A percentile compares a stretch with the other conserved stretches of the same genome.
Conservation (phyloP, 352 stramenopile genomes). For the Aphanomyces invadans region DNA sequence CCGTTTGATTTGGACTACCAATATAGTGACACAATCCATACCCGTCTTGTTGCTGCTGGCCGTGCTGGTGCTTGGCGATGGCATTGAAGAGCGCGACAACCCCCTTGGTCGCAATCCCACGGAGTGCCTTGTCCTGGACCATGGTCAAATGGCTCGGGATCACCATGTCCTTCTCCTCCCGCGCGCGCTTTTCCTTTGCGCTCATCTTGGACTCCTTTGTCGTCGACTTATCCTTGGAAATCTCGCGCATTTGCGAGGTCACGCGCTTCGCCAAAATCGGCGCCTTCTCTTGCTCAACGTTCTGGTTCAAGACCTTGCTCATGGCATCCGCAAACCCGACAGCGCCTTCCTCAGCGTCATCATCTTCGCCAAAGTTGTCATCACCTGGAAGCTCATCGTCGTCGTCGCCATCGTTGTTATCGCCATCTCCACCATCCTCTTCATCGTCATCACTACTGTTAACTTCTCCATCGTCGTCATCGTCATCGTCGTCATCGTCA, state of each 20-base stretch:
- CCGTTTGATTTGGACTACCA: neutral
- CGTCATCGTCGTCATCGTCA: slow-evolving; percentile 24
- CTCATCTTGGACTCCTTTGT: slow-evolving; percentile 56
- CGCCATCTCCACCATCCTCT: slow-evolving; percentile 21
- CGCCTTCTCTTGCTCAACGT: slow-evolving; percentile 51
- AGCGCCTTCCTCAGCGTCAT: slow-evolving; percentile 35
- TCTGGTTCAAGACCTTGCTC: slow-evolving; percentile 79
- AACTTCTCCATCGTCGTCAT: slow-evolving; percentile 20
- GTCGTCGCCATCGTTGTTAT: slow-evolving; percentile 10
- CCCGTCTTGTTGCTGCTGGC: slow-evolving; percentile 66
- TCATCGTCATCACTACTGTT: slow-evolving; percentile 20
- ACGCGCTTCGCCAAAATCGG: slow-evolving; percentile 79
- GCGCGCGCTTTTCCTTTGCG: slow-evolving; percentile 61
- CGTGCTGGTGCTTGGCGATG: slow-evolving; percentile 79
- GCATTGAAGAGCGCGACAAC: slow-evolving; percentile 81
- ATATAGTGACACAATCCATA: slow-evolving; percentile 10
- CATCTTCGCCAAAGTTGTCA: slow-evolving; percentile 27
- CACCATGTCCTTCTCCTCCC: slow-evolving; percentile 72
- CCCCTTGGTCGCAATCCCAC: slow-evolving; percentile 78
- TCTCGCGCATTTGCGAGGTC: slow-evolving; percentile 75
- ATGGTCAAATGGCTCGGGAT: slow-evolving; percentile 51
- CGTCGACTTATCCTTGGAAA: slow-evolving; percentile 64
- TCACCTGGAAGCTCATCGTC: neutral
- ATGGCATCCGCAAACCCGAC: slow-evolving; percentile 81
- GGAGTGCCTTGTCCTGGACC: slow-evolving; percentile 54